These are phyloP conservation scores for Tinospora cordifolia DNA, from an alignment of 164 flowering plant genomes.

Conservation along the genomic window DNA sequence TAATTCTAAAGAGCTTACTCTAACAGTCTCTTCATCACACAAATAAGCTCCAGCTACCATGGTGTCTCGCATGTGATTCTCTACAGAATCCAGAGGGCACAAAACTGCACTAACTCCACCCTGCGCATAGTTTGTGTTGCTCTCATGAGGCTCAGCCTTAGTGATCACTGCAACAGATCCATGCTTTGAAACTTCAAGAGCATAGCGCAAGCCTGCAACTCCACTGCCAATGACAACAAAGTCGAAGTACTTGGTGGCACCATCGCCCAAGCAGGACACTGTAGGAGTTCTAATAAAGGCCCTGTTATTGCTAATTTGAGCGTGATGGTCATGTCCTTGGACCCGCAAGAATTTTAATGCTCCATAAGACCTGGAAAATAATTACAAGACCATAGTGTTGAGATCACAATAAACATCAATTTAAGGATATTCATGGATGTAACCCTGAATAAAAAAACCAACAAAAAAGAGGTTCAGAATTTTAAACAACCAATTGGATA, in stretches of 20 bases:
- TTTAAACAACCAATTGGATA: not conserved
- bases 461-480: not conserved
- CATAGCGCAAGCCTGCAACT: constrained; percentile 92
- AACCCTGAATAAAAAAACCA: not conserved
- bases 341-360: constrained; percentile 33
- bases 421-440: not conserved
- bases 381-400: not conserved
- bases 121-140: constrained; percentile 98
- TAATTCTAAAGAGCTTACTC: constrained; percentile 40
- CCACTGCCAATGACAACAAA: constrained; percentile 93
- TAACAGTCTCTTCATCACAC: constrained; percentile 95
- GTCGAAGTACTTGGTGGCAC: constrained; percentile 65
- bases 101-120: constrained; percentile 98
- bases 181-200: constrained; percentile 87
- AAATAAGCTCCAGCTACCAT: constrained; percentile 95
- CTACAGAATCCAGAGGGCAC: constrained; percentile 84
- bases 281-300: constrained; percentile 27
- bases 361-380: constrained; percentile 42
- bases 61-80: constrained; percentile 87
- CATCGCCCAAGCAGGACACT: constrained; percentile 40
- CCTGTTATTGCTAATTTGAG: constrained; percentile 16
- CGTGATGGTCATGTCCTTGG: constrained; percentile 18
- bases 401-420: not conserved
- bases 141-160: constrained; percentile 91
- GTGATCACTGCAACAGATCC: constrained; percentile 97